Percentiles rank a stretch among this genome's conserved stretches.
These are phyloP conservation scores for Vanderwaltozyma polyspora DNA, from an alignment of 805 yeast genomes.

Conservation along the genomic window DNA sequence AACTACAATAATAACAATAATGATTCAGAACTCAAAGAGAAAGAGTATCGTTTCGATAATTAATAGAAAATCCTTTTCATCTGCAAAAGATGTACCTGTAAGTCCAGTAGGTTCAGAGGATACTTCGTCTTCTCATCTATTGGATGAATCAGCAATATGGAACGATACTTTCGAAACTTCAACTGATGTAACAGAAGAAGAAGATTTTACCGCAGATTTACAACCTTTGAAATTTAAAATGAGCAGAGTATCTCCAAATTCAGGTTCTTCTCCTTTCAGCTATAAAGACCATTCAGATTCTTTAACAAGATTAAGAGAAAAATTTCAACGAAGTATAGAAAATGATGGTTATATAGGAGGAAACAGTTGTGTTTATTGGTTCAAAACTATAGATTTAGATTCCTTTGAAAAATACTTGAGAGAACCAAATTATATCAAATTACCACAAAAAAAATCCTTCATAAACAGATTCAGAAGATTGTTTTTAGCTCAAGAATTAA, in stretches of 20 bases:
- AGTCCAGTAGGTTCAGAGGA: not conserved
- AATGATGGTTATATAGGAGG: not conserved
- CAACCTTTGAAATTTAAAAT: constrained; percentile 18
- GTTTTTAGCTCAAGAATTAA: constrained; percentile 56
- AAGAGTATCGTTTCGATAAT: too few species aligned
- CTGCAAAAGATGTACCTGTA: too few species aligned
- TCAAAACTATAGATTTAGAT: constrained; percentile 22
- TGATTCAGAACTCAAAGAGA: too few species aligned
- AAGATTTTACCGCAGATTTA: constrained; percentile 18
- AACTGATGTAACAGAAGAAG: not conserved
- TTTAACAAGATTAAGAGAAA: constrained; percentile 8
- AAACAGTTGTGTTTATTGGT: not conserved
- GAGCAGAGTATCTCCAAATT: not conserved
- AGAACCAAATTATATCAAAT: constrained; percentile 46
- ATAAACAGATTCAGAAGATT: constrained; percentile 39
- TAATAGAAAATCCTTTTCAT: too few species aligned
- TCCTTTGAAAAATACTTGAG: constrained; percentile 33
- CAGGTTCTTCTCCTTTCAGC: not conserved
- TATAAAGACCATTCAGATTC: constrained; percentile 6
- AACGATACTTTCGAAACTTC: not conserved
- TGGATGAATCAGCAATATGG: not conserved
- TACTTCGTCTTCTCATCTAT: not conserved
- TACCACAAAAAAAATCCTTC: constrained; percentile 32
- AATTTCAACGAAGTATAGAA: constrained; percentile 6
- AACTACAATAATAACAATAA: too few species aligned